phyloP scores from a whole-genome alignment of 2,329 filamentous ascomycete species.

The Leptographium radiaticola region DNA sequence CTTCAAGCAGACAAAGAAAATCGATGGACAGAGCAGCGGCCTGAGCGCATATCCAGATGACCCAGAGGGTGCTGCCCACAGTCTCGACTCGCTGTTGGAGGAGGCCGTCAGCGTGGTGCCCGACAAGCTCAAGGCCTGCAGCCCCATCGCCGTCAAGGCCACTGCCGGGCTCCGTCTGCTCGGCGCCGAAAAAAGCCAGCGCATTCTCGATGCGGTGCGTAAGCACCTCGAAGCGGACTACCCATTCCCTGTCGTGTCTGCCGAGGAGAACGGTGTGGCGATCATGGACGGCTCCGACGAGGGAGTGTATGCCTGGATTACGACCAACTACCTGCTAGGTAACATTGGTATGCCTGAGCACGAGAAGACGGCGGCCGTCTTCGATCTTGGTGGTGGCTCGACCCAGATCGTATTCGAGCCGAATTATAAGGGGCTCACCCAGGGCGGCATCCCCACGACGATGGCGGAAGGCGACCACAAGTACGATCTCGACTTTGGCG shows the following conservation, averaged over 20 bases:
- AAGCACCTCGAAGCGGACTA: conserved; percentile 74
- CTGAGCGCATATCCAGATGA: conserved; percentile 81
- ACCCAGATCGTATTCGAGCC: conserved; percentile 99
- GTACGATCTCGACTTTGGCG: conserved; percentile 77
- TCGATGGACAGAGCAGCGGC: conserved; percentile 48
- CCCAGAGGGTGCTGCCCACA: conserved; percentile 77
- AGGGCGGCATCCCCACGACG: conserved; percentile 73
- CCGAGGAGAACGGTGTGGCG: conserved; percentile 73
- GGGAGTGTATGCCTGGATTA: conserved; percentile 98
- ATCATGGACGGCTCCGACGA: conserved; percentile 98
- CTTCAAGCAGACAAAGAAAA: conserved; percentile 88
- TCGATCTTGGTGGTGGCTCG: conserved; percentile 91
- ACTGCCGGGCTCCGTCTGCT: conserved; percentile 87
- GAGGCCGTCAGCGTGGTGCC: conserved; percentile 77
- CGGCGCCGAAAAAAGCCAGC: conserved; percentile 65
- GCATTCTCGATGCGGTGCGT: conserved; percentile 77
- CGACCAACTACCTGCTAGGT: conserved; percentile 93
- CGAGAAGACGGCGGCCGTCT: conserved; percentile 82
- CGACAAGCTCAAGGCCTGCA: conserved; percentile 80
- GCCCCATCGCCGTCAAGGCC: conserved; percentile 92
- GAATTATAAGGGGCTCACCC: conserved; percentile 61
- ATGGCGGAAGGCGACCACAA: conserved; percentile 89
- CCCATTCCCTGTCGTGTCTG: conserved; percentile 85
- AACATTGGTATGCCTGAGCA: conserved; percentile 92
- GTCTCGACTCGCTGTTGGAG: conserved; percentile 76